phyloP scores from a whole-genome alignment of 179 eudicot species.

The Spergularia azorica region DNA sequence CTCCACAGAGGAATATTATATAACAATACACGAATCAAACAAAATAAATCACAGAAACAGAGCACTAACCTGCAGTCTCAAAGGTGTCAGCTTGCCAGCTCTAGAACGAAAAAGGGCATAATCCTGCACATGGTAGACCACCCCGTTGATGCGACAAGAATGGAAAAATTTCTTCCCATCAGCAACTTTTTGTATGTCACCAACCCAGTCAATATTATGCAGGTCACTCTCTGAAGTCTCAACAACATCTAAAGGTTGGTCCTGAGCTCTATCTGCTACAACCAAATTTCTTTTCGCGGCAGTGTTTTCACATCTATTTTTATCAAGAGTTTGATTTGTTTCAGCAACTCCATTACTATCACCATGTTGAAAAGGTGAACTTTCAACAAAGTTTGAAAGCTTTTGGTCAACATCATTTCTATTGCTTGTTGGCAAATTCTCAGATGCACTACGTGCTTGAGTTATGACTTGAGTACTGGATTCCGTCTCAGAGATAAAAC shows the following conservation, averaged over 20 bases:
- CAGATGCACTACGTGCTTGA: conserved; percentile 25
- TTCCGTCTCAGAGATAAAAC: conserved; percentile 30
- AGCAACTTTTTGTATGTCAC: conserved; percentile 51
- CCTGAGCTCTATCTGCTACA: conserved; percentile 32
- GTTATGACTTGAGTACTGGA: conserved; percentile 31
- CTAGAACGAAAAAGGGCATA: conserved; percentile 57
- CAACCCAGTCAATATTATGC: conserved; percentile 70
- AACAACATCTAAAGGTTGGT: conserved; percentile 31
- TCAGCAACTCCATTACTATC: conserved; percentile 34
- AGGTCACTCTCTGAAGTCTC: conserved; percentile 42
- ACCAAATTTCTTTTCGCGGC: conserved; percentile 32
- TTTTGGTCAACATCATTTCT: conserved; percentile 30
- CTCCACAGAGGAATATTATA: not conserved
- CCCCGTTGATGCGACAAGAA: conserved; percentile 74
- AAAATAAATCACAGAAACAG: not conserved
- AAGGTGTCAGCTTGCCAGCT: conserved; percentile 57
- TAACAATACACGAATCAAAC: not conserved
- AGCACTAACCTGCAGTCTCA: conserved; percentile 71
- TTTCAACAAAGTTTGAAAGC: conserved; percentile 36
- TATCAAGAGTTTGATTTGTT: conserved; percentile 16
- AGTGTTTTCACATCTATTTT: conserved; percentile 31
- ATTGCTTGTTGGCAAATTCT: conserved; percentile 32
- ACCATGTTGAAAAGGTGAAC: conserved; percentile 30
- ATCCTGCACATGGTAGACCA: conserved; percentile 58
- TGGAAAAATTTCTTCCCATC: conserved; percentile 61